Base-by-base conservation (phyloP, 768 basidiomycete genomes). In the Pulveroboletus ravenelii region DNA sequence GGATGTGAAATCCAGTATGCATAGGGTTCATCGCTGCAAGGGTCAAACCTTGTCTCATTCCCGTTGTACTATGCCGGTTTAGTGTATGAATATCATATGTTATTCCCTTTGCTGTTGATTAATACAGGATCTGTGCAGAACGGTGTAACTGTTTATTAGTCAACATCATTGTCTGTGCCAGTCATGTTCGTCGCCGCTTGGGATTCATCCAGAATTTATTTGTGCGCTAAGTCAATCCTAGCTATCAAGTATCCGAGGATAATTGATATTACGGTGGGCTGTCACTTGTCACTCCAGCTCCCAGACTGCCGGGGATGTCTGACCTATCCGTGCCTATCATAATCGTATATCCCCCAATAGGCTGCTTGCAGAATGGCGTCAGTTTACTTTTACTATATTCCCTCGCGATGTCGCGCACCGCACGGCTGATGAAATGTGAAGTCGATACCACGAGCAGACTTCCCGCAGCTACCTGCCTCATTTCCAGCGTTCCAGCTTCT, bases 1-100 rank as follows among this genome's bases (percentile, higher is more conserved):
- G 12, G 9, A 17, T 32, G 6, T 32, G 20, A n/a, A 37, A 37
- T 29, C 3, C 23, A 63, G 62, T 63, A 63, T 25, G 62, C 62
- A 49, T 64, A 55, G 39, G 7, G 30, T 45, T 27, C 30, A 34
- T 23, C 18, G n/a, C 9, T 12, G 0, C 12, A 3, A 18, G n/a
- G 27, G 30, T 41, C 40, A 6, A 31, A 20, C 20, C 9, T 15
- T 2, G 37, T 25, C 17, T 40, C 37, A 3, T 38, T 36, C 10
- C 23, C 40, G 23, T 18, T 53, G 41, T 61, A 45, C 37, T 36
- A 7, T 40, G 42, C 6, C 25, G 5, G 34, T 47, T 27, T 46
- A 45, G 36, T 51, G 53, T 62, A 50, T 58, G 53, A 41, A 44
- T 39, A 39, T 34, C 31, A n/a, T 38, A 29, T 47, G 40, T 45